A percentile compares a stretch with the other conserved stretches of the same genome.
Conservation (phyloP, 371 early-diverging fungal genomes). For the Circinella minor region DNA sequence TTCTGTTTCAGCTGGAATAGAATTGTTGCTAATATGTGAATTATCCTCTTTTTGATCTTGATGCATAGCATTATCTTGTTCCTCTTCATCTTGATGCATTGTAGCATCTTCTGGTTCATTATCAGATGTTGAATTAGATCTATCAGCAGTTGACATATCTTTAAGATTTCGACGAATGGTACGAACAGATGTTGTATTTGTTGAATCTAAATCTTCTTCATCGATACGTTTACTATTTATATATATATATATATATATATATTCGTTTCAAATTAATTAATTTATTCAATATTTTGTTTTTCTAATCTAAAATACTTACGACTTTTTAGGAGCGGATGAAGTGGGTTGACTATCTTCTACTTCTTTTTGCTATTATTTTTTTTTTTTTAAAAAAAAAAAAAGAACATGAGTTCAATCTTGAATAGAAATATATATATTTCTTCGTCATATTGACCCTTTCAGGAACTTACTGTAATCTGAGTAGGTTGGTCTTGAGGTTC, state of each 20-base stretch:
- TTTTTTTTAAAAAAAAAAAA: not conserved
- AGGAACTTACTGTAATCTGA: not conserved
- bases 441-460: too few species aligned
- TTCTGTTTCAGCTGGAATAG: too few species aligned
- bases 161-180: constrained; percentile 51
- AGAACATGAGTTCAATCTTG: too few species aligned
- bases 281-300: not conserved
- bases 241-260: too few species aligned
- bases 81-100: constrained; percentile 12
- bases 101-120: constrained; percentile 24
- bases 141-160: constrained; percentile 52
- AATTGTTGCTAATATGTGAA: not conserved
- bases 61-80: not conserved
- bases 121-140: constrained; percentile 18
- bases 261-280: too few species aligned
- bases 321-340: not conserved
- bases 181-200: constrained; percentile 26
- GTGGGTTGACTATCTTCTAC: not conserved
- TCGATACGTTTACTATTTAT: constrained; percentile 40
- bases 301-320: not conserved
- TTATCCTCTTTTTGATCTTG: not conserved
- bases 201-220: constrained; percentile 20
- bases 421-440: too few species aligned
- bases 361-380: not conserved
- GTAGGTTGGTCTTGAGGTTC: constrained; percentile 27